Conservation (phyloP, 1,139 yeast genomes). For the Candida pseudocylindracea region DNA sequence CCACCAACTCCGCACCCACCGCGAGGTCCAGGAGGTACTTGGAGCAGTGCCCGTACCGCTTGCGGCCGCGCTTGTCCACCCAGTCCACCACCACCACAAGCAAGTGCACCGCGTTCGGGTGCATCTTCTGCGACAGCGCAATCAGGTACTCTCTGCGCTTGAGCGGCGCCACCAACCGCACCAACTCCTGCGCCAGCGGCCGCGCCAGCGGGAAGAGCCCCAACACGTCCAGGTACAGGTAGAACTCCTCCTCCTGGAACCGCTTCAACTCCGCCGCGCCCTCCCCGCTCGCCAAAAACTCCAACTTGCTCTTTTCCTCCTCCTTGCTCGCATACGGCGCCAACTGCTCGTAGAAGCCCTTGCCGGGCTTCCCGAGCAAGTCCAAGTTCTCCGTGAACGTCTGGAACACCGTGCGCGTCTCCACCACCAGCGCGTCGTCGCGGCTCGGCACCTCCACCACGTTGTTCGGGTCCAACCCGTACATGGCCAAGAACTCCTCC, state of each 20-base stretch:
- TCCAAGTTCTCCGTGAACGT: conserved; percentile 64
- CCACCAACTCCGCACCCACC: conserved; percentile 75
- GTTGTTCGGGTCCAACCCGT: conserved; percentile 49
- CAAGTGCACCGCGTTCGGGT: conserved; percentile 78
- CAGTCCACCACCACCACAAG: conserved; percentile 93
- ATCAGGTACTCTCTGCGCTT: conserved; percentile 98
- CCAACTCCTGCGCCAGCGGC: conserved; percentile 55
- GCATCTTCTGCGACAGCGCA: conserved; percentile 87
- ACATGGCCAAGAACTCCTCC: conserved; percentile 41
- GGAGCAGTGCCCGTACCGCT: conserved; percentile 87
- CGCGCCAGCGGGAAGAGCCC: conserved; percentile 65
- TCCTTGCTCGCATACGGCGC: conserved; percentile 54
- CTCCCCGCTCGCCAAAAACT: conserved; percentile 44
- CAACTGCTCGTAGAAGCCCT: conserved; percentile 75
- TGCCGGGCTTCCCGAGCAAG: conserved; percentile 87
- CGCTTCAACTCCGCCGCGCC: conserved; percentile 78
- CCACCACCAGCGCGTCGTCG: conserved; percentile 34
- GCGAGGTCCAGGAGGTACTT: conserved; percentile 62
- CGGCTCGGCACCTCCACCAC: conserved; percentile 52
- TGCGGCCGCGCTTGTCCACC: conserved; percentile 73
- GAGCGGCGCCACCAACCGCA: conserved; percentile 57
- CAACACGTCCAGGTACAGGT: conserved; percentile 63
- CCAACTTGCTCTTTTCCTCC: conserved; percentile 37
- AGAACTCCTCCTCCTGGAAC: conserved; percentile 70
- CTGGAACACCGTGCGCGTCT: conserved; percentile 67